Percentiles rank a stretch among this genome's conserved stretches.
Conservation (phyloP, 106 monocot genomes). For the Acanthochlamys bracteata region DNA sequence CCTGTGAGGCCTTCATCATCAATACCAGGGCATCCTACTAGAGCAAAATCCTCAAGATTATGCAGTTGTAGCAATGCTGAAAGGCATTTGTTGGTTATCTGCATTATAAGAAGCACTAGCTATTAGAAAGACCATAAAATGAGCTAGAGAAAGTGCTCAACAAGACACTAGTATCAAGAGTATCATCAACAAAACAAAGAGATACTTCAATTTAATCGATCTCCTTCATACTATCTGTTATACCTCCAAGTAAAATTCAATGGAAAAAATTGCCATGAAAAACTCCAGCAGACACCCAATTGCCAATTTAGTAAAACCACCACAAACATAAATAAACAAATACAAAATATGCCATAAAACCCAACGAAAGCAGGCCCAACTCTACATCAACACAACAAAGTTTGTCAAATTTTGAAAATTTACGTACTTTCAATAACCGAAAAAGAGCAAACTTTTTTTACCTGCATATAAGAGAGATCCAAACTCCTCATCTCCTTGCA, state of each 20-base stretch:
- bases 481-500: constrained; percentile 41
- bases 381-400: not conserved
- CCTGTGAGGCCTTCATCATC: constrained; percentile 32
- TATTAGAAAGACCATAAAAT: not conserved
- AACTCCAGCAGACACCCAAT: not conserved
- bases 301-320: too few relatives aligned
- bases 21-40: constrained; percentile 50
- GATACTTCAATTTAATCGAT: too few relatives aligned
- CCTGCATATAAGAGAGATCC: constrained; percentile 69
- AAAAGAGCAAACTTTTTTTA: constrained; percentile 5
- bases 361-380: not conserved
- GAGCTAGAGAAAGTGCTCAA: not conserved
- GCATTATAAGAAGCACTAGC: constrained; percentile 7
- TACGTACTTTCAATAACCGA: too few relatives aligned
- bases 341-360: not conserved
- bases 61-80: constrained; percentile 41
- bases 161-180: not conserved
- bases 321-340: too few relatives aligned
- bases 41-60: constrained; percentile 37
- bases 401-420: too few relatives aligned
- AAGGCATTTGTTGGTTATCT: constrained; percentile 67
- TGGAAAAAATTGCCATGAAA: not conserved
- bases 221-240: too few relatives aligned
- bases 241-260: not conserved
- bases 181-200: not conserved